A percentile compares a stretch with the other conserved stretches of the same genome.
Evolutionary conservation across 1,139 yeast genomes (phyloP).

Genomic region (Eremothecium coryli): DNA sequence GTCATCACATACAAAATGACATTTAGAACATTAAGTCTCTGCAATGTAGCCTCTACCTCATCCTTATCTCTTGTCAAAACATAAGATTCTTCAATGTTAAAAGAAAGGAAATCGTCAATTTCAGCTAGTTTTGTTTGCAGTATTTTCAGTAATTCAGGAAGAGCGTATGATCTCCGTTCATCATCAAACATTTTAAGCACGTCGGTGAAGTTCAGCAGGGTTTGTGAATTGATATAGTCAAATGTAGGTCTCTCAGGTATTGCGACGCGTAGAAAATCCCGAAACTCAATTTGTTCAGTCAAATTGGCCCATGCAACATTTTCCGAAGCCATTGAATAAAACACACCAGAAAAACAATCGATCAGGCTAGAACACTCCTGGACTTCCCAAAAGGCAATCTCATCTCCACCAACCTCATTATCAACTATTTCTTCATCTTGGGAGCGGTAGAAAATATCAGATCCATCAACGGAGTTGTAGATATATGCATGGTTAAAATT

Average conservation of each 20-base stretch:
- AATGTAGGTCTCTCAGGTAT: conserved; percentile 45
- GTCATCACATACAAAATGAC: conserved; percentile 40
- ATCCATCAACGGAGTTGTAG: conserved; percentile 33
- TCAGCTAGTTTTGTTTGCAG: conserved; percentile 28
- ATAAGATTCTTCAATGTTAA: conserved; percentile 29
- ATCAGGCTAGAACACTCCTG: conserved; percentile 23
- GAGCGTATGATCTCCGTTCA: conserved; percentile 44
- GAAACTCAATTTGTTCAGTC: conserved; percentile 36
- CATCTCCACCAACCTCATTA: conserved; percentile 34
- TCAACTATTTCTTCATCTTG: conserved; percentile 35
- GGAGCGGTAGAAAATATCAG: conserved; percentile 37
- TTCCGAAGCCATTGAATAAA: conserved; percentile 29
- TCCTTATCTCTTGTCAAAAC: conserved; percentile 29
- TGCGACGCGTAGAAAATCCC: conserved; percentile 37
- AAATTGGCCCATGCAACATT: conserved; percentile 39
- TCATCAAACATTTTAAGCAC: conserved; percentile 50
- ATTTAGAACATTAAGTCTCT: conserved; percentile 32
- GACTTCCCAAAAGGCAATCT: conserved; percentile 46
- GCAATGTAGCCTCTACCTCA: conserved; percentile 27
- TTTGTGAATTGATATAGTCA: conserved; percentile 50
- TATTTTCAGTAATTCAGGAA: conserved; percentile 29
- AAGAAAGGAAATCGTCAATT: conserved; percentile 33
- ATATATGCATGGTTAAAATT: conserved; percentile 36
- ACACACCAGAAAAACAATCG: conserved; percentile 28
- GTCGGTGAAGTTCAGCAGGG: conserved; percentile 45